Percentiles rank a stretch among this genome's conserved stretches.
phyloP scores from a whole-genome alignment of 208 protist genomes.

The Leishmania mexicana region DNA sequence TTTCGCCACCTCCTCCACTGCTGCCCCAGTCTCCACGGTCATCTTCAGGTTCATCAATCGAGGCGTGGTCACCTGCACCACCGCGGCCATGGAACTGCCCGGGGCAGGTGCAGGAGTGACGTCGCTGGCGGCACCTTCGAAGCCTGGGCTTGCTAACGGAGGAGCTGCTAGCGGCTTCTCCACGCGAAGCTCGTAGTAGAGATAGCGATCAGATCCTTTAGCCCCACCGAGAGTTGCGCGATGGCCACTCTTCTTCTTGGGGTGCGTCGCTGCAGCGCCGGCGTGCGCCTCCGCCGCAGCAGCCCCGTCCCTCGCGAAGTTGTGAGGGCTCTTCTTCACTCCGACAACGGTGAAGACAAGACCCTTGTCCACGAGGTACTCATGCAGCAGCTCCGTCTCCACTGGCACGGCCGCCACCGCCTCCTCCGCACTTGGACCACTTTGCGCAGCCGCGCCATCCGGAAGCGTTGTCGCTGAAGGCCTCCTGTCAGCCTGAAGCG shows the following conservation, averaged over 20 bases:
- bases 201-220: not conserved
- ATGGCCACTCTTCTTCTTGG: conserved; percentile 4
- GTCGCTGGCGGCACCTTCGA: not conserved
- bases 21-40: not conserved
- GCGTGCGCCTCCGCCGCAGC: not conserved
- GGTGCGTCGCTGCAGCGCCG: not conserved
- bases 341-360: conserved; percentile 25
- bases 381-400: conserved; percentile 31
- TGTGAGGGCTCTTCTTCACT: not conserved
- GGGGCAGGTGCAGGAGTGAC: not conserved
- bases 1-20: conserved; percentile 4
- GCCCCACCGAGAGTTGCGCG: not conserved
- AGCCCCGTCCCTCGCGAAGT: not conserved
- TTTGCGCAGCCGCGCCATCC: not conserved
- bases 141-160: not conserved
- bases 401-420: not conserved
- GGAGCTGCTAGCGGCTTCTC: not conserved
- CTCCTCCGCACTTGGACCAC: not conserved
- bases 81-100: not conserved
- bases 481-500: not conserved
- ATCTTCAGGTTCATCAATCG: conserved; percentile 27
- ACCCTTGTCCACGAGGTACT: conserved; percentile 8
- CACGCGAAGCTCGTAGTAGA: conserved; percentile 31
- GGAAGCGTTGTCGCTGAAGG: not conserved
- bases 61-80: conserved; percentile 14